Conservation (phyloP, 1,284 basidiomycete species). For the Cystobasidiaceae sp. region DNA sequence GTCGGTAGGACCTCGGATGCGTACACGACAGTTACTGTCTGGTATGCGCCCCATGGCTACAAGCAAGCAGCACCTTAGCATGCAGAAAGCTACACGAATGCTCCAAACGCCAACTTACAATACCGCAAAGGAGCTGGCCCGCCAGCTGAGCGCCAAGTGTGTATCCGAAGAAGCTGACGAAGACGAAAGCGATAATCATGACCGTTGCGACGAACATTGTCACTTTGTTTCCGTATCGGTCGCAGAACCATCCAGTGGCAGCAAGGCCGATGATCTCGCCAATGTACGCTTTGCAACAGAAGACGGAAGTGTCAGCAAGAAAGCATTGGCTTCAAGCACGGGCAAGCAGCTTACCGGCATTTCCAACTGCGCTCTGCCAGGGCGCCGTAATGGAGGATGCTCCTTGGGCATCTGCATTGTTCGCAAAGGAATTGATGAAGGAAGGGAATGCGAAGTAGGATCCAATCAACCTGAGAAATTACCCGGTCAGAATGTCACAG, state of each 20-base stretch:
- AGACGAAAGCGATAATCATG: slow-evolving; percentile 45
- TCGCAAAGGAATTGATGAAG: slow-evolving; percentile 44
- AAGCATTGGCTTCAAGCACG: no score
- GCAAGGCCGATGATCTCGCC: slow-evolving; percentile 37
- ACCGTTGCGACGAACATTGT: slow-evolving; percentile 45
- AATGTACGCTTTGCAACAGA: slow-evolving; percentile 31
- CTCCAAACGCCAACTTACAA: slow-evolving; percentile 24
- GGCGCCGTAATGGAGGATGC: slow-evolving; percentile 49
- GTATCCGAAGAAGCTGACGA: slow-evolving; percentile 48
- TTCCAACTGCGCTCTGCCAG: slow-evolving; percentile 51
- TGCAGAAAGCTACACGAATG: neutral
- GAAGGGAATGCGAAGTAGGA: slow-evolving; percentile 49
- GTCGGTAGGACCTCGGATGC: slow-evolving; percentile 53
- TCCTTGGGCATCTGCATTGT: slow-evolving; percentile 38
- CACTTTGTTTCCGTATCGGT: slow-evolving; percentile 47
- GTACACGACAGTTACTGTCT: slow-evolving; percentile 51
- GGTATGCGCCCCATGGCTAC: slow-evolving; percentile 45
- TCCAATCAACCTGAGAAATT: slow-evolving; percentile 41
- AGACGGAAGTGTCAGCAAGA: no score
- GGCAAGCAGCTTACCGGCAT: no score
- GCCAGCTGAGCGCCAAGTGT: slow-evolving; percentile 46
- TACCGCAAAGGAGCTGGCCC: slow-evolving; percentile 47
- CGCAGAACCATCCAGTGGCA: slow-evolving; percentile 34
- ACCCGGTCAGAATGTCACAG: neutral
- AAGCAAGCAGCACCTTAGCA: no score